phyloP scores from a whole-genome alignment of 2,329 filamentous ascomycete species.

The Grosmannia serpens region DNA sequence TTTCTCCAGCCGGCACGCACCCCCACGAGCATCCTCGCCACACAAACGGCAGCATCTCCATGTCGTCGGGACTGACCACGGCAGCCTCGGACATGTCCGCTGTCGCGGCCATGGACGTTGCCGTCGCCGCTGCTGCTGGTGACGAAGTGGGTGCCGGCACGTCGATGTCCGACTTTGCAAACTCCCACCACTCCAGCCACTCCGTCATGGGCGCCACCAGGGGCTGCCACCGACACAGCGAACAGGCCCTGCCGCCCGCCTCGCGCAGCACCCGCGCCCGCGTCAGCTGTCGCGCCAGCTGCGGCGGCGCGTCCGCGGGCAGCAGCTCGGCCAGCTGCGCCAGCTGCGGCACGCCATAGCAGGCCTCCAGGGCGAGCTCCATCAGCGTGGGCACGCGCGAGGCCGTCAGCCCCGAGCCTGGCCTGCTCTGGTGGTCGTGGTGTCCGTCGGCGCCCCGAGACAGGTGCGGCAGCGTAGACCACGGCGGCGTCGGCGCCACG shows the following conservation, averaged over 20 bases:
- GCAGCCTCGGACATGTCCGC: constrained; percentile 10
- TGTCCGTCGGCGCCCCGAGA: not conserved
- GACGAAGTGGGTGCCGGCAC: constrained; percentile 3
- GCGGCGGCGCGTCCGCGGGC: constrained; percentile 25
- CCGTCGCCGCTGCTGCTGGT: not conserved
- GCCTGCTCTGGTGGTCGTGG: not conserved
- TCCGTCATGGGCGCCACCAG: constrained; percentile 37
- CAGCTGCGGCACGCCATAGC: constrained; percentile 30
- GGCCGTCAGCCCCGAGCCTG: not conserved
- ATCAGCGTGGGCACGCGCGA: constrained; percentile 35
- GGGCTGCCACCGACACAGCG: constrained; percentile 36
- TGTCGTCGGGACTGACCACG: constrained; percentile 21
- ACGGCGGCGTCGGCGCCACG: constrained; percentile 2
- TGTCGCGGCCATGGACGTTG: not conserved
- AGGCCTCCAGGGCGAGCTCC: constrained; percentile 36
- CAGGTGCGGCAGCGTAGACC: not conserved
- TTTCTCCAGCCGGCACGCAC: constrained; percentile 25
- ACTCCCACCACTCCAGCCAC: constrained; percentile 53
- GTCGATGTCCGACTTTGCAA: constrained; percentile 11
- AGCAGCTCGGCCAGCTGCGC: constrained; percentile 31
- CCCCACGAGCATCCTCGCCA: constrained; percentile 38
- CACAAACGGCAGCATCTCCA: constrained; percentile 31
- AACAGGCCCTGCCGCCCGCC: constrained; percentile 38
- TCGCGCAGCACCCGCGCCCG: constrained; percentile 29
- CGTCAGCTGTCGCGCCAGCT: constrained; percentile 28